Evolutionary conservation across 1,284 basidiomycete species (phyloP).

Genomic region (Sporisorium graminicola): DNA sequence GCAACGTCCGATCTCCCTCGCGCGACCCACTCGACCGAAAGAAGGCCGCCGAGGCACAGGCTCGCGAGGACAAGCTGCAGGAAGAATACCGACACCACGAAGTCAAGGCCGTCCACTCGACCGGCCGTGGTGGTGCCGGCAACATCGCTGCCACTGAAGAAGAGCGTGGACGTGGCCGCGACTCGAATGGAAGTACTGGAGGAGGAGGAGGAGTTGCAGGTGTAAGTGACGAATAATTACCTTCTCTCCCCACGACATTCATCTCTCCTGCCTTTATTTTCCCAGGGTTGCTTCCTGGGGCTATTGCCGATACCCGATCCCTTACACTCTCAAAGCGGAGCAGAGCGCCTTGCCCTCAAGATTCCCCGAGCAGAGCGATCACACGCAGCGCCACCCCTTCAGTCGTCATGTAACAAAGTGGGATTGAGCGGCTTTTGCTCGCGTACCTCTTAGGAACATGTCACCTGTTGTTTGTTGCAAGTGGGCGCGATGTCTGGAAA

Average conservation of each 20-base stretch:
- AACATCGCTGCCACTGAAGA: slow-evolving; percentile 72
- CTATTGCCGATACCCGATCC: slow-evolving; percentile 6
- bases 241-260: background rate
- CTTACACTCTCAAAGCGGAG: background rate
- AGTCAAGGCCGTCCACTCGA: slow-evolving; percentile 73
- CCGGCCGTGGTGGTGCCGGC: slow-evolving; percentile 78
- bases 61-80: slow-evolving; percentile 69
- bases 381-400: background rate
- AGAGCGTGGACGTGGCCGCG: slow-evolving; percentile 50
- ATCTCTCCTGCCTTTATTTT: background rate
- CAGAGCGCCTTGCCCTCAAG: background rate
- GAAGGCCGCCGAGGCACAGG: slow-evolving; percentile 52
- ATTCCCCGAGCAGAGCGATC: background rate
- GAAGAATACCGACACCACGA: slow-evolving; percentile 67
- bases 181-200: slow-evolving; percentile 21
- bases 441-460: background rate
- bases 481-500: slow-evolving; percentile 9
- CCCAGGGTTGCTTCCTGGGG: background rate
- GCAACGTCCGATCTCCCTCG: slow-evolving; percentile 81
- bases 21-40: slow-evolving; percentile 73
- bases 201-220: slow-evolving; percentile 42
- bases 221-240: slow-evolving; percentile 29
- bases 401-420: slow-evolving; percentile 11
- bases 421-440: background rate
- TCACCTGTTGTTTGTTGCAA: background rate